Percentiles rank a stretch among this genome's conserved stretches.
Conservation (phyloP, 495 filamentous ascomycete genomes). For the Oidiodendron maius region DNA sequence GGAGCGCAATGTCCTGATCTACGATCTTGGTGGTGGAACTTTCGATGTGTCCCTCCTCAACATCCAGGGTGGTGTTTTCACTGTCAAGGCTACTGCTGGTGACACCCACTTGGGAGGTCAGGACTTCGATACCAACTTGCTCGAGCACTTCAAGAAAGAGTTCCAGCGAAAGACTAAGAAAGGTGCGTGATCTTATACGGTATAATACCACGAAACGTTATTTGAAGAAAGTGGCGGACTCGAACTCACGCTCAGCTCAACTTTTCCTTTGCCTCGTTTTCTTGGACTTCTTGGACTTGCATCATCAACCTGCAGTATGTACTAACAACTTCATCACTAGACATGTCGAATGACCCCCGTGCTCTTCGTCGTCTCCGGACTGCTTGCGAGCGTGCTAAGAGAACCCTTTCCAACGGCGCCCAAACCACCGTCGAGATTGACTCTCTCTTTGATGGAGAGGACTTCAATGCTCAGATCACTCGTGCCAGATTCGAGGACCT, state of each 20-base stretch:
- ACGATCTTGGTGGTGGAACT: conserved; percentile 98
- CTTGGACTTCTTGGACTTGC: not conserved
- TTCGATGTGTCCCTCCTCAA: conserved; percentile 99
- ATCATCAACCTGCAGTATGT: conserved; percentile 3
- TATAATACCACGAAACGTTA: not conserved
- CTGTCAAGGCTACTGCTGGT: conserved; percentile 97
- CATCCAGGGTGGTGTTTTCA: conserved; percentile 99
- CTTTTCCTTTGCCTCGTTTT: not conserved
- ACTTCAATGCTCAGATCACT: conserved; percentile 98
- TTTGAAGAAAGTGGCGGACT: not conserved
- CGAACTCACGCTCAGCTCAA: not conserved
- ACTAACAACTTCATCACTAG: conserved; percentile 36
- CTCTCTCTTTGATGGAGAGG: conserved; percentile 94
- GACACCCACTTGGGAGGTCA: conserved; percentile 99
- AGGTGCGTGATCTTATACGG: too few relatives aligned
- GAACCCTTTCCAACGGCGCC: conserved; percentile 91
- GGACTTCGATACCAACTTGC: conserved; percentile 96
- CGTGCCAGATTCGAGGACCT: conserved; percentile 99
- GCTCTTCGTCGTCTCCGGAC: conserved; percentile 96
- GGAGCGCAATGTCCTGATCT: conserved; percentile 98
- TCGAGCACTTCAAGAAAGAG: conserved; percentile 92
- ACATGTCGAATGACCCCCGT: conserved; percentile 84
- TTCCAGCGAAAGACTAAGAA: conserved; percentile 90
- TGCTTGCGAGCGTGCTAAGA: conserved; percentile 99
- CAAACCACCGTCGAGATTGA: conserved; percentile 99